These are phyloP conservation scores for Claviceps capensis DNA, from an alignment of 2,329 filamentous ascomycete species.

Conservation along the genomic window DNA sequence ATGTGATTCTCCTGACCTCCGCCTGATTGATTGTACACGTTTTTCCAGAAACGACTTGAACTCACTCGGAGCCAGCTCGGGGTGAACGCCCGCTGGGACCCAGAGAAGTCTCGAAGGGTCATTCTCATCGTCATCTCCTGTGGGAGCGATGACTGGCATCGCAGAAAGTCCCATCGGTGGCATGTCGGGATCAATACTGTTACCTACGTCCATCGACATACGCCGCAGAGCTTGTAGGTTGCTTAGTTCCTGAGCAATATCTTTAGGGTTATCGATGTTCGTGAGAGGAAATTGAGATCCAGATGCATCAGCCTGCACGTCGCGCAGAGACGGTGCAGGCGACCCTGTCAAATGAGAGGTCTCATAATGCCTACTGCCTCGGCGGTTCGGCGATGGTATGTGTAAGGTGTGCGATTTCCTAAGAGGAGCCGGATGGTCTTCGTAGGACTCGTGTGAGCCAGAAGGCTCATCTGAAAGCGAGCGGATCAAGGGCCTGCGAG, in stretches of 20 bases:
- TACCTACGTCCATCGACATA: conserved; percentile 90
- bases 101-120: conserved; percentile 83
- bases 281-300: conserved; percentile 61
- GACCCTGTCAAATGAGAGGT: conserved; percentile 32
- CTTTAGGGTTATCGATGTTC: conserved; percentile 79
- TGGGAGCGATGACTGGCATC: conserved; percentile 60
- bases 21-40: conserved; percentile 76
- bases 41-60: conserved; percentile 96
- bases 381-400: conserved; percentile 24
- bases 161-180: conserved; percentile 54
- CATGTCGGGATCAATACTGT: conserved; percentile 57
- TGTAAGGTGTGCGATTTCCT: conserved; percentile 32
- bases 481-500: conserved; percentile 28
- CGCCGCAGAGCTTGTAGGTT: conserved; percentile 81
- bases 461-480: conserved; percentile 32
- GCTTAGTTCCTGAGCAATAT: conserved; percentile 82
- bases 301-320: conserved; percentile 49
- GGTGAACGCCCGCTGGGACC: conserved; percentile 90
- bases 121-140: conserved; percentile 64
- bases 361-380: conserved; percentile 27
- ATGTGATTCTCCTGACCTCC: conserved; percentile 61
- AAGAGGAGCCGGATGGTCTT: conserved; percentile 18
- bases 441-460: conserved; percentile 15
- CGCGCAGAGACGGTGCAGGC: conserved; percentile 38
- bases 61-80: conserved; percentile 85